Evolutionary conservation across 495 filamentous ascomycete species (phyloP).

Genomic region (Bombardia bombarda): DNA sequence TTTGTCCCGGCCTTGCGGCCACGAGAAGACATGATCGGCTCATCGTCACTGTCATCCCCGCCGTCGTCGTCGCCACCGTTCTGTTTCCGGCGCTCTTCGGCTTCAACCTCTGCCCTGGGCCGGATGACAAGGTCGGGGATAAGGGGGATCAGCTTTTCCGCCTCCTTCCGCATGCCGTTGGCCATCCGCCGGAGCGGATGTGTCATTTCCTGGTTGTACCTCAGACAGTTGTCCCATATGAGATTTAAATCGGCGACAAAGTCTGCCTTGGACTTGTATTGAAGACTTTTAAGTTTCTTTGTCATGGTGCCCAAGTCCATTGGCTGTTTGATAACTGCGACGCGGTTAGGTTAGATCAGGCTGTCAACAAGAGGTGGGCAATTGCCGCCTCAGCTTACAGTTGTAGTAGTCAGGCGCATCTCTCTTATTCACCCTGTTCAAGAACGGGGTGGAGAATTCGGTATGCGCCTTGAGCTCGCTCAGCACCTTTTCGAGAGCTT

Average conservation of each 20-base stretch:
- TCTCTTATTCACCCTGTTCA: constrained; percentile 88
- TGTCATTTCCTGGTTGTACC: constrained; percentile 83
- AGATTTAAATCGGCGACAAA: constrained; percentile 89
- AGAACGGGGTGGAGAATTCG: constrained; percentile 88
- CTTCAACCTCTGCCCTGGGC: constrained; percentile 90
- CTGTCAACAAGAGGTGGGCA: not conserved
- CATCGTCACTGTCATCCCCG: constrained; percentile 89
- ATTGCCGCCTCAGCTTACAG: constrained; percentile 43
- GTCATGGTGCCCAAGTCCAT: constrained; percentile 99
- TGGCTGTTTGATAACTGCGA: constrained; percentile 82
- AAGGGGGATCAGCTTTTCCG: constrained; percentile 86
- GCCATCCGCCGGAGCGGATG: constrained; percentile 91
- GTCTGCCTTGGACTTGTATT: constrained; percentile 89
- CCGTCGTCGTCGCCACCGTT: constrained; percentile 69
- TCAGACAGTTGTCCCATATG: constrained; percentile 94
- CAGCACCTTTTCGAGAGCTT: constrained; percentile 90
- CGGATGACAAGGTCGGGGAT: constrained; percentile 89
- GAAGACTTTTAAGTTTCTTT: constrained; percentile 84
- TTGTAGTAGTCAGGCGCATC: constrained; percentile 94
- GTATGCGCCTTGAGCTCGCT: constrained; percentile 94
- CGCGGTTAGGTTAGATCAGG: constrained; percentile 16
- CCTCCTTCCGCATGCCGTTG: constrained; percentile 91
- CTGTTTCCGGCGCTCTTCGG: constrained; percentile 82
- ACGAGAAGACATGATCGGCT: constrained; percentile 95
- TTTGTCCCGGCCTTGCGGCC: constrained; percentile 81